Percentiles rank a stretch among this genome's conserved stretches.
phyloP scores from a whole-genome alignment of 768 basidiomycete genomes.

The Suillus sp. region DNA sequence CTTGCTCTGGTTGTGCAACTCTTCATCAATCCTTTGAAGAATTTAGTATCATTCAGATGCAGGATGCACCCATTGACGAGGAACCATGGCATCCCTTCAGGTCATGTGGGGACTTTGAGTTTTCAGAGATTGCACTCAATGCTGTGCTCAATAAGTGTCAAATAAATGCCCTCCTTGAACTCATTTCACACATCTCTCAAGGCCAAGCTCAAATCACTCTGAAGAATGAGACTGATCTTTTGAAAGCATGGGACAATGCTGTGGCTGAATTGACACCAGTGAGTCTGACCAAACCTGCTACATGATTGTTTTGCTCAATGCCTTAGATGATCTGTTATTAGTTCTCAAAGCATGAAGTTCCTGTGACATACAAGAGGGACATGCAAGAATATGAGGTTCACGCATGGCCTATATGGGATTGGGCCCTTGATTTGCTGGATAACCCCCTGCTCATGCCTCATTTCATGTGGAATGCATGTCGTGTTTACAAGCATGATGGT shows the following conservation, averaged over 20 bases:
- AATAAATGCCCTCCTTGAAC: constrained; percentile 27
- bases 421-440: constrained; percentile 11
- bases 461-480: constrained; percentile 36
- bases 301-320: background rate
- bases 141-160: constrained; percentile 16
- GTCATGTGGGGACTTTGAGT: constrained; percentile 12
- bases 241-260: constrained; percentile 6
- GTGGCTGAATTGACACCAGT: constrained; percentile 14
- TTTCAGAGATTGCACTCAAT: constrained; percentile 18
- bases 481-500: constrained; percentile 30
- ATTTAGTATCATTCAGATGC: constrained; percentile 3
- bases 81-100: constrained; percentile 13
- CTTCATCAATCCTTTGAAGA: constrained; percentile 20
- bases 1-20: constrained; percentile 15
- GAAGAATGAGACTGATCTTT: constrained; percentile 13
- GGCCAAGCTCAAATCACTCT: constrained; percentile 24
- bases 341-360: constrained; percentile 11
- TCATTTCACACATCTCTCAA: constrained; percentile 6
- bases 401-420: constrained; percentile 11
- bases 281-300: background rate
- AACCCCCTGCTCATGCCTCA: constrained; percentile 12
- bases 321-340: constrained; percentile 9
- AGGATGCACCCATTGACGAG: constrained; percentile 12
- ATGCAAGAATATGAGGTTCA: constrained; percentile 6
- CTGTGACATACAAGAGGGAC: constrained; percentile 14